Percentiles rank a stretch among this genome's conserved stretches.
Conservation (phyloP, 2,329 filamentous ascomycete species). For the Phialemonium atrogriseum region DNA sequence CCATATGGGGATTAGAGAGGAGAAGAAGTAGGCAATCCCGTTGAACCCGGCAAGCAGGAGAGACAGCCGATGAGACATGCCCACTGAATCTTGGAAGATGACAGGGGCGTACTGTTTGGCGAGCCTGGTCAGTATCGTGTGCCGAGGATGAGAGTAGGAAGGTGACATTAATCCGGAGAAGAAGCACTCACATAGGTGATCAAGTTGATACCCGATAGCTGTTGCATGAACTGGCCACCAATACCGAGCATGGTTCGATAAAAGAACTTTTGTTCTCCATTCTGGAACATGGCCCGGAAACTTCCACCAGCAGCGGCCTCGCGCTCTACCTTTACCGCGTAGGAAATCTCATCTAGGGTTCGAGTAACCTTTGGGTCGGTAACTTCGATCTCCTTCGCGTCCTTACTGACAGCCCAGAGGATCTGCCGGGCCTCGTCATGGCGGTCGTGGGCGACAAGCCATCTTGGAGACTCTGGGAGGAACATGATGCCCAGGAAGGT, state of each 20-base stretch:
- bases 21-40: slow-evolving; percentile 1
- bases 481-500: slow-evolving; percentile 18
- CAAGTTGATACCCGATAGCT: slow-evolving; percentile 38
- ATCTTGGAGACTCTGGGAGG: slow-evolving; percentile 20
- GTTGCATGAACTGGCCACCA: slow-evolving; percentile 41
- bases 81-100: too few relatives aligned
- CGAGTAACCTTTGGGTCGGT: too few relatives aligned
- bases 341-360: slow-evolving; percentile 26
- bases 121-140: slow-evolving; percentile 39
- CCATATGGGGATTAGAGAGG: slow-evolving; percentile 5
- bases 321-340: slow-evolving; percentile 32
- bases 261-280: slow-evolving; percentile 32
- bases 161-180: slow-evolving; percentile 9
- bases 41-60: slow-evolving; percentile 38
- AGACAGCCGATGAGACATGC: too few relatives aligned
- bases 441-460: slow-evolving; percentile 17
- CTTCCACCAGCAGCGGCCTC: slow-evolving; percentile 20
- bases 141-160: slow-evolving; percentile 29
- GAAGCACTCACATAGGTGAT: slow-evolving; percentile 22
- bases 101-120: slow-evolving; percentile 33
- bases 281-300: slow-evolving; percentile 31
- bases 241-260: slow-evolving; percentile 36
- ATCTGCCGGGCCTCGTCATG: slow-evolving; percentile 22
- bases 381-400: too few relatives aligned
- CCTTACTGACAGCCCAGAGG: slow-evolving; percentile 21